A percentile compares a stretch with the other conserved stretches of the same genome.
Evolutionary conservation across 2,329 filamentous ascomycete species (phyloP).

Genomic region (Cordyceps militaris): DNA sequence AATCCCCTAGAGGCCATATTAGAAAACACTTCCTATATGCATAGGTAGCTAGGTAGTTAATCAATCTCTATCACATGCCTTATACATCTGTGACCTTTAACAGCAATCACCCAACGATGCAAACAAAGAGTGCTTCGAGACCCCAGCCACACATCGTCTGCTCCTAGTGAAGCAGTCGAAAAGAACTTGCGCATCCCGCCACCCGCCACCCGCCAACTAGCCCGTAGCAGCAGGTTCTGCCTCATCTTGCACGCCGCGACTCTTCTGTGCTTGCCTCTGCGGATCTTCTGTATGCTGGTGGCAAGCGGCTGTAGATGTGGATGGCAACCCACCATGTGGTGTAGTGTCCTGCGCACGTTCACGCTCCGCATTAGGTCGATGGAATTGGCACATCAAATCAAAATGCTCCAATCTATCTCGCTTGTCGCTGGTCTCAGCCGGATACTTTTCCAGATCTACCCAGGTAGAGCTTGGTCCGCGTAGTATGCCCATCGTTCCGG

Average conservation of each 20-base stretch:
- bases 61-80: neutral
- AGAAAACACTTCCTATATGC: too few species aligned
- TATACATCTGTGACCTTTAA: neutral
- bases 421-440: neutral
- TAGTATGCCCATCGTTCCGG: neutral
- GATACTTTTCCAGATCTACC: neutral
- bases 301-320: neutral
- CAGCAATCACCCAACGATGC: neutral
- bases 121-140: neutral
- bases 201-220: neutral
- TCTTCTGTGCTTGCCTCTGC: neutral
- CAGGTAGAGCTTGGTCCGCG: conserved; percentile 3
- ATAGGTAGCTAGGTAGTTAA: neutral
- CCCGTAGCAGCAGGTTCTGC: neutral
- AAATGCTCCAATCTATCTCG: neutral
- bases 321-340: neutral
- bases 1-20: too few species aligned
- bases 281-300: neutral
- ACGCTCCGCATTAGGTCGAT: neutral
- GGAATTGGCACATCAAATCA: neutral
- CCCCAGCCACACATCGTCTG: neutral
- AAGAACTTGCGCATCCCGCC: neutral
- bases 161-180: neutral
- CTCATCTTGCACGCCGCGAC: neutral
- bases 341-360: neutral